Conservation (phyloP, 192 early-diverging fungal genomes). For the Entophlyctis luteolus region DNA sequence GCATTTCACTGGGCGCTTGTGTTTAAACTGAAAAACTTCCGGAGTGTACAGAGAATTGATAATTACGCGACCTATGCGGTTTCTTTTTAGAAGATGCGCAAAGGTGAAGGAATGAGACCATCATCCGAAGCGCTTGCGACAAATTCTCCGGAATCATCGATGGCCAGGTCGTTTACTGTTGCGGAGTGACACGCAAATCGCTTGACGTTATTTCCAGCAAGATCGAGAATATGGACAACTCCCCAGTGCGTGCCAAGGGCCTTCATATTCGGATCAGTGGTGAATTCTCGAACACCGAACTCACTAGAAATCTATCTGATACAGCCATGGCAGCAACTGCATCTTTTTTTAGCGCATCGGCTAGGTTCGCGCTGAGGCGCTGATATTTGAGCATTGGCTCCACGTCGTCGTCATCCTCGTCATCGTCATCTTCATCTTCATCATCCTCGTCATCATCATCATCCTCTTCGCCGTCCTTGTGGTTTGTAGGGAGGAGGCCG, state of each 20-base stretch:
- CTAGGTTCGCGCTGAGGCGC: constrained; percentile 71
- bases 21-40: constrained; percentile 69
- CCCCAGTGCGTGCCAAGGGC: constrained; percentile 90
- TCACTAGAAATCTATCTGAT: constrained; percentile 79
- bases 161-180: constrained; percentile 80
- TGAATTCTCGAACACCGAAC: not conserved
- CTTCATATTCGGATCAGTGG: constrained; percentile 25
- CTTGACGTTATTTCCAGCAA: constrained; percentile 86
- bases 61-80: constrained; percentile 67
- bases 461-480: too few species aligned
- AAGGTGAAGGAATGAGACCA: constrained; percentile 49
- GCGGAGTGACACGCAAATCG: constrained; percentile 78
- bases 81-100: not conserved
- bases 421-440: constrained; percentile 46
- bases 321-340: constrained; percentile 77
- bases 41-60: constrained; percentile 77
- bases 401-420: constrained; percentile 73
- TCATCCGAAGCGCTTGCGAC: constrained; percentile 91
- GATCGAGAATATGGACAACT: constrained; percentile 81
- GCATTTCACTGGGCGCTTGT: constrained; percentile 82
- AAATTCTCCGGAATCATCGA: constrained; percentile 81
- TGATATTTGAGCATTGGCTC: constrained; percentile 92
- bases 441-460: constrained; percentile 47
- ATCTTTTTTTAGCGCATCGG: constrained; percentile 79
- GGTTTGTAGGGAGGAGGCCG: too few species aligned